These are phyloP conservation scores for Cylindrotheca fusiformis DNA, from an alignment of 108 stramenopile species.

Conservation along the genomic window DNA sequence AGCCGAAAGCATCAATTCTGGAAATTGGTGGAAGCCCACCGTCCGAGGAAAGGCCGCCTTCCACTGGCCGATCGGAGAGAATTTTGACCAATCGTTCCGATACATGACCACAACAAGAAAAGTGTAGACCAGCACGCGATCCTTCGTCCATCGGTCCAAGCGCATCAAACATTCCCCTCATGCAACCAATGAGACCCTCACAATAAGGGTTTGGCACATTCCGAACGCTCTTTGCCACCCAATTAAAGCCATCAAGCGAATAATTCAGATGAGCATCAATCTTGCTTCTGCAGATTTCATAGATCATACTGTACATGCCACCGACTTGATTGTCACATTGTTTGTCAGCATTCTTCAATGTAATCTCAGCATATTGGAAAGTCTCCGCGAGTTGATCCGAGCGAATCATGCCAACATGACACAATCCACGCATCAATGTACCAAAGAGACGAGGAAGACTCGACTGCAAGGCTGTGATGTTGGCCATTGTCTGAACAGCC, in stretches of 20 bases:
- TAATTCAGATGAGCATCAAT: conserved; percentile 85
- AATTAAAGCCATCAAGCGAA: conserved; percentile 81
- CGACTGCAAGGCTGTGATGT: conserved; percentile 80
- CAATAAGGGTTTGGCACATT: conserved; percentile 85
- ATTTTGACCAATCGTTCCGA: conserved; percentile 80
- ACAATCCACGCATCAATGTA: conserved; percentile 85
- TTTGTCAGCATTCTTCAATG: conserved; percentile 80
- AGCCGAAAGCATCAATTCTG: conserved; percentile 83
- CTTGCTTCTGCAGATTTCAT: conserved; percentile 85
- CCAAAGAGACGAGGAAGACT: conserved; percentile 83
- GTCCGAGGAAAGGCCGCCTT: conserved; percentile 27
- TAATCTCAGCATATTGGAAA: conserved; percentile 78
- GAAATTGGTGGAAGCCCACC: conserved; percentile 68
- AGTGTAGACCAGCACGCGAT: conserved; percentile 82
- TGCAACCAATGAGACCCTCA: conserved; percentile 82
- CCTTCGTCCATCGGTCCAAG: conserved; percentile 91
- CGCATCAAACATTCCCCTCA: conserved; percentile 71
- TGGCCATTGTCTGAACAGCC: conserved; percentile 87
- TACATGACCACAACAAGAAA: conserved; percentile 90
- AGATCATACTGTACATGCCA: conserved; percentile 81
- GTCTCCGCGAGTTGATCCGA: conserved; percentile 83
- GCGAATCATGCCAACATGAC: conserved; percentile 81
- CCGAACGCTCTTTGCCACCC: conserved; percentile 73
- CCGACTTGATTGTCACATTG: conserved; percentile 88
- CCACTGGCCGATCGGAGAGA: conserved; percentile 54